These are phyloP conservation scores for Phytophthora tentaculata DNA, from an alignment of 352 stramenopile species.

Conservation along the genomic window DNA sequence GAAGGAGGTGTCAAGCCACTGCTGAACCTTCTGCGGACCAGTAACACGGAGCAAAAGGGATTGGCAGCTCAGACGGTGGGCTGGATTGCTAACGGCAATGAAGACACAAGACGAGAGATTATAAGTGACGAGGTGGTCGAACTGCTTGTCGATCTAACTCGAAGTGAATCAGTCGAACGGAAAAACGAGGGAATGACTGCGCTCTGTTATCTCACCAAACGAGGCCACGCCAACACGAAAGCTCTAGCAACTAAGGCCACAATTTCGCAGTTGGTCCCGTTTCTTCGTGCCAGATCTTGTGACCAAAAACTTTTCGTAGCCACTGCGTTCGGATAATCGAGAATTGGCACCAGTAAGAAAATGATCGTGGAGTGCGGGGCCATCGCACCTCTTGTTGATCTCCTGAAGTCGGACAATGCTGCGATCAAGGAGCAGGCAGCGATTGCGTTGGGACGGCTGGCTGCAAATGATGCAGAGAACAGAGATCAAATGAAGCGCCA, in stretches of 20 bases:
- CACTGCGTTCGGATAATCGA: background rate
- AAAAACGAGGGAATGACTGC: constrained; percentile 3
- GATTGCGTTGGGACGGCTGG: constrained; percentile 10
- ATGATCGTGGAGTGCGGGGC: constrained; percentile 4
- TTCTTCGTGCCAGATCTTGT: background rate
- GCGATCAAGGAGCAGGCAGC: constrained; percentile 8
- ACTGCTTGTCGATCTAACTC: background rate
- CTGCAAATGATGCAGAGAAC: constrained; percentile 3
- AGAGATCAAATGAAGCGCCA: constrained; percentile 2
- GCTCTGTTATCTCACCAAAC: constrained; percentile 1
- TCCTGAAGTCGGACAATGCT: constrained; percentile 5
- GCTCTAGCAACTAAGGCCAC: background rate
- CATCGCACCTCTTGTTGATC: constrained; percentile 4
- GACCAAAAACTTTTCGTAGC: constrained; percentile 15
- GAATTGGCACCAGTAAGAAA: background rate
- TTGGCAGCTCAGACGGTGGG: constrained; percentile 15
- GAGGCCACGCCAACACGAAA: background rate
- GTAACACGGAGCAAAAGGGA: constrained; percentile 11
- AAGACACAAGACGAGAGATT: constrained; percentile 1
- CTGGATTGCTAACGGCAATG: constrained; percentile 16
- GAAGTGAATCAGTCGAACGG: background rate
- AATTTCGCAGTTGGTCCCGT: constrained; percentile 5
- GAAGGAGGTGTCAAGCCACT: constrained; percentile 18
- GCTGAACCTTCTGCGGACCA: constrained; percentile 7
- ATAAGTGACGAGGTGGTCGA: constrained; percentile 4